Conservation (phyloP, 2,329 filamentous ascomycete genomes). For the Cercospora zeina region DNA sequence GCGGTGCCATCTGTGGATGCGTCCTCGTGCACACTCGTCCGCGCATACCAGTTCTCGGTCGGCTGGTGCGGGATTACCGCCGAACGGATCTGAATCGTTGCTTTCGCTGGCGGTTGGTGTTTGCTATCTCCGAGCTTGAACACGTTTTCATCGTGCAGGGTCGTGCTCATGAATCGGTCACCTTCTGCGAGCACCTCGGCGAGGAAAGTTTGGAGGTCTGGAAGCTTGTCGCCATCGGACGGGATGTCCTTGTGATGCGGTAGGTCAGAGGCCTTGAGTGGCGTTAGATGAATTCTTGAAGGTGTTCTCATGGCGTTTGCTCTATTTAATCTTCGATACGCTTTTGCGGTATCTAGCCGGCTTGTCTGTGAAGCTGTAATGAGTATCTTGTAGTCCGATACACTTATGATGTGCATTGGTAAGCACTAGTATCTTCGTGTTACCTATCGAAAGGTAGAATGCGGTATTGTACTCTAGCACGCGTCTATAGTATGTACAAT, state of each 20-base stretch:
- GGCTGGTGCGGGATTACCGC: constrained; percentile 23
- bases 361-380: neutral
- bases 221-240: constrained; percentile 32
- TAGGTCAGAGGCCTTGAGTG: constrained; percentile 37
- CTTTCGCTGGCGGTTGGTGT: constrained; percentile 52
- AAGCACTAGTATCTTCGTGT: neutral
- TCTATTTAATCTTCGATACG: neutral
- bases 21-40: constrained; percentile 63
- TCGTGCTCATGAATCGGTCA: constrained; percentile 57
- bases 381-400: neutral
- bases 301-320: neutral
- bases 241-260: constrained; percentile 40
- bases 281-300: constrained; percentile 38
- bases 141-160: constrained; percentile 41
- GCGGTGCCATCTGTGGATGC: constrained; percentile 56
- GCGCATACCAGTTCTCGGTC: constrained; percentile 63
- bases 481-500: no score
- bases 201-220: constrained; percentile 56
- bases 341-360: neutral
- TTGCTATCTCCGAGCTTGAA: constrained; percentile 58
- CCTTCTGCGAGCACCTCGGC: constrained; percentile 59
- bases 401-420: neutral
- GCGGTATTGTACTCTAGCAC: neutral
- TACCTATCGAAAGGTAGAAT: neutral
- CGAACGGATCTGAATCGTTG: constrained; percentile 57